These are phyloP conservation scores for Pythium rhizo-oryzae DNA, from an alignment of 352 stramenopile species.

Conservation along the genomic window DNA sequence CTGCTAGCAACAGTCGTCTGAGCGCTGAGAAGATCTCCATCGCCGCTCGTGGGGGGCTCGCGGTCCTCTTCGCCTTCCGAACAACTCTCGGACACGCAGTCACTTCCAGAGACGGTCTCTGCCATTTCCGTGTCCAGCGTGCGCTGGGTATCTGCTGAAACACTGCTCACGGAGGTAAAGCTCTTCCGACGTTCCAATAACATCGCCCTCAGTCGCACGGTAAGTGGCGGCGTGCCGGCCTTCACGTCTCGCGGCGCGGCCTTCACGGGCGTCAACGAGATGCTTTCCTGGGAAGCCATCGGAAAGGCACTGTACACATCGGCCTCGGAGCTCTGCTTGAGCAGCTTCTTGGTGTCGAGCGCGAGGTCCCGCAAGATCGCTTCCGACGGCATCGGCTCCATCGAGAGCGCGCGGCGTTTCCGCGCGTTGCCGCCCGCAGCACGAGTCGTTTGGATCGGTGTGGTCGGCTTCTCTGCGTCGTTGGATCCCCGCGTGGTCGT, in stretches of 20 bases:
- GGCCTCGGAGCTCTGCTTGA: conserved; percentile 20
- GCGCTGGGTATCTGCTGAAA: conserved; percentile 2
- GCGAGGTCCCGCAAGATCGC: conserved; percentile 60
- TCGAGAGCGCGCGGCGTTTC: conserved; percentile 61
- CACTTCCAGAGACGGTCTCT: not conserved
- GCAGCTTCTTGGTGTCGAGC: conserved; percentile 25
- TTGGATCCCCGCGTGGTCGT: not conserved
- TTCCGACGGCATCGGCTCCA: conserved; percentile 72
- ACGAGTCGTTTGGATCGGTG: not conserved
- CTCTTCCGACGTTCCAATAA: conserved; percentile 30
- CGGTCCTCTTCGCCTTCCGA: conserved; percentile 26
- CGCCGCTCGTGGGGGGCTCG: conserved; percentile 1
- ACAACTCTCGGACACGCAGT: conserved; percentile 30
- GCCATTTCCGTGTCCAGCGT: not conserved
- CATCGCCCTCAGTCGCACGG: conserved; percentile 16
- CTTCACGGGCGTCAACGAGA: conserved; percentile 12
- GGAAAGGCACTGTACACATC: conserved; percentile 15
- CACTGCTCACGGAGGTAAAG: conserved; percentile 11
- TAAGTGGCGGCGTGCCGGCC: conserved; percentile 16
- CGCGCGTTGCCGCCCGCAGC: conserved; percentile 4
- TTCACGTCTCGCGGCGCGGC: not conserved
- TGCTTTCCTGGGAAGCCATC: not conserved
- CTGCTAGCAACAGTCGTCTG: conserved; percentile 7
- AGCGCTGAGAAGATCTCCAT: not conserved
- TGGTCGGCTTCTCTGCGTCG: conserved; percentile 7